Conservation (phyloP, 129 eudicot species). For the Dittrichia graveolens region DNA sequence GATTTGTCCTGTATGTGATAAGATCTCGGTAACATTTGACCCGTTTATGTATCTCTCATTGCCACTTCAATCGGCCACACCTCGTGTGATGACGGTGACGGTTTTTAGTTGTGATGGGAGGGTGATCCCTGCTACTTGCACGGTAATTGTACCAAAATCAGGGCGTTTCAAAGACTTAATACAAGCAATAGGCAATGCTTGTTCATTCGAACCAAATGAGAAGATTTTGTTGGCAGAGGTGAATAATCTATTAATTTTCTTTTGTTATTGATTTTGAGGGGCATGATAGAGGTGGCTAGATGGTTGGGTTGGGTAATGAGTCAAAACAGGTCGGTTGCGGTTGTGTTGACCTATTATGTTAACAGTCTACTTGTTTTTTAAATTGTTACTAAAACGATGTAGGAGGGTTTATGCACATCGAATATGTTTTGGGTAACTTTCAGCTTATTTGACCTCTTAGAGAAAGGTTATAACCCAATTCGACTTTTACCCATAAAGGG, state of each 20-base stretch:
- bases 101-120: constrained; percentile 87
- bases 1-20: constrained; percentile 82
- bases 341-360: constrained; percentile 1
- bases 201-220: constrained; percentile 67
- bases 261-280: constrained; percentile 4
- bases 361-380: background rate
- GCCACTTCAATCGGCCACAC: constrained; percentile 82
- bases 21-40: constrained; percentile 85
- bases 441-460: background rate
- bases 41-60: constrained; percentile 97
- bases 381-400: background rate
- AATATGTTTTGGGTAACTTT: background rate
- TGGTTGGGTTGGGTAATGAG: background rate
- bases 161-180: constrained; percentile 79
- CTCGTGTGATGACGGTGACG: constrained; percentile 73
- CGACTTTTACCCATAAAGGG: background rate
- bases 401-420: background rate
- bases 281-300: constrained; percentile 9
- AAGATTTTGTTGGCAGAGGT: constrained; percentile 93
- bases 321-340: background rate
- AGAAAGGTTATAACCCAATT: constrained; percentile 4
- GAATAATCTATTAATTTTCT: constrained; percentile 7
- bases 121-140: constrained; percentile 67
- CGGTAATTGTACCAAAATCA: constrained; percentile 76
- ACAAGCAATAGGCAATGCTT: constrained; percentile 71